phyloP scores from a whole-genome alignment of 352 stramenopile genomes.

The Phytophthora brassicae region DNA sequence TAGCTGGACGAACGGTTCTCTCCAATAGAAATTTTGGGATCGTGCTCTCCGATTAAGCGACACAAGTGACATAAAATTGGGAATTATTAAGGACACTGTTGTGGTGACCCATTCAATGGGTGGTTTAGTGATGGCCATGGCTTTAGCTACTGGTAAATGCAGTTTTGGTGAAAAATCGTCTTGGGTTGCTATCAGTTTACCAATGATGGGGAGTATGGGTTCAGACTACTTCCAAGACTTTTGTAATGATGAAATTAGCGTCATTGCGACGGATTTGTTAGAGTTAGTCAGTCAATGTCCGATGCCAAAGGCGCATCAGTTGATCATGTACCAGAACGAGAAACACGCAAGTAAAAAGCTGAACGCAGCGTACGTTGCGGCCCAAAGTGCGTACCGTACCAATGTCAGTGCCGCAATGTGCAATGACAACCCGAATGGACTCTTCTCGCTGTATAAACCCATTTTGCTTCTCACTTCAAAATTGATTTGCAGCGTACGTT shows the following conservation, averaged over 20 bases:
- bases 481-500: slow-evolving; percentile 28
- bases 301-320: too few species aligned
- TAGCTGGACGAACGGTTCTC: not conserved
- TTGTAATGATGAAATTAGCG: not conserved
- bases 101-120: not conserved
- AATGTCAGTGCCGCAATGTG: slow-evolving; percentile 46
- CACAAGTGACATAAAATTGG: not conserved
- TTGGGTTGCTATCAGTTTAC: not conserved
- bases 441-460: slow-evolving; percentile 34
- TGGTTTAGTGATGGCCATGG: not conserved
- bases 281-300: too few species aligned
- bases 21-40: slow-evolving; percentile 3
- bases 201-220: not conserved
- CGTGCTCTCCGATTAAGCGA: not conserved
- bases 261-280: too few species aligned
- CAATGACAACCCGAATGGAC: slow-evolving; percentile 29
- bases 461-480: slow-evolving; percentile 19
- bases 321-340: not conserved
- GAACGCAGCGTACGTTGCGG: slow-evolving; percentile 27
- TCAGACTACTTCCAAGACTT: not conserved
- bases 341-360: slow-evolving; percentile 22
- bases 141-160: not conserved
- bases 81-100: not conserved
- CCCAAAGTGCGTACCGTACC: slow-evolving; percentile 32
- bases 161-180: not conserved